These are phyloP conservation scores for Phytophthora meadii DNA, from an alignment of 352 stramenopile species.

Conservation along the genomic window DNA sequence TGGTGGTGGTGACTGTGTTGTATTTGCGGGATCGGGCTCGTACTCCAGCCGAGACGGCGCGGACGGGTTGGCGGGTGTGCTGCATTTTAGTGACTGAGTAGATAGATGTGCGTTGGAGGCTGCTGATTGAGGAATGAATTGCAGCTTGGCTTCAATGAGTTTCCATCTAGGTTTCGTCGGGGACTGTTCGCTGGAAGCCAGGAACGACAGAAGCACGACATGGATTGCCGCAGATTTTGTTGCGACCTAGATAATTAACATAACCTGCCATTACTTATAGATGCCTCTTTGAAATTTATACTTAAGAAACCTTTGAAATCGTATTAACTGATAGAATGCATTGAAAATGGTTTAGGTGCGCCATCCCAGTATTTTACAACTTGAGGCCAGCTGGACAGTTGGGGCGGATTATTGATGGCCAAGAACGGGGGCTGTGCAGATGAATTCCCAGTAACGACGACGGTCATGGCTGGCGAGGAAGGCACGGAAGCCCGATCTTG, in stretches of 20 bases:
- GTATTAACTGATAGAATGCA: not conserved
- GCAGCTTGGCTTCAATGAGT: not conserved
- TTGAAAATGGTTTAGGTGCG: not conserved
- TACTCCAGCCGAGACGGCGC: conserved; percentile 23
- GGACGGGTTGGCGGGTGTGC: conserved; percentile 23
- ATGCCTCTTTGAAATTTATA: not conserved
- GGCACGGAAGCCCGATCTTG: conserved; percentile 15
- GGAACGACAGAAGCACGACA: conserved; percentile 21
- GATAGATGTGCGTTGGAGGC: conserved; percentile 15
- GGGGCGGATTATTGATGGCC: conserved; percentile 14
- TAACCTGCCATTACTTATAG: not conserved
- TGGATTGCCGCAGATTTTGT: conserved; percentile 24
- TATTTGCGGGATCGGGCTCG: conserved; percentile 23
- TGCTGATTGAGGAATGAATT: conserved; percentile 26
- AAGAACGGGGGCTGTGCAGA: conserved; percentile 11
- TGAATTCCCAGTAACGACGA: conserved; percentile 15
- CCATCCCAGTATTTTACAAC: conserved; percentile 22
- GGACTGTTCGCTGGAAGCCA: conserved; percentile 32
- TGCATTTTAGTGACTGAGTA: conserved; percentile 11
- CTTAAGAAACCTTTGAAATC: not conserved
- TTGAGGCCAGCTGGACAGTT: conserved; percentile 26
- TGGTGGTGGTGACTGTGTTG: conserved; percentile 12
- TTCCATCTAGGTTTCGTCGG: conserved; percentile 4
- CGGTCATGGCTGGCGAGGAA: conserved; percentile 3
- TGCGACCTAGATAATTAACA: not conserved